Evolutionary conservation across 2,329 filamentous ascomycete species (phyloP).

Genomic region (Penicillium paneum): DNA sequence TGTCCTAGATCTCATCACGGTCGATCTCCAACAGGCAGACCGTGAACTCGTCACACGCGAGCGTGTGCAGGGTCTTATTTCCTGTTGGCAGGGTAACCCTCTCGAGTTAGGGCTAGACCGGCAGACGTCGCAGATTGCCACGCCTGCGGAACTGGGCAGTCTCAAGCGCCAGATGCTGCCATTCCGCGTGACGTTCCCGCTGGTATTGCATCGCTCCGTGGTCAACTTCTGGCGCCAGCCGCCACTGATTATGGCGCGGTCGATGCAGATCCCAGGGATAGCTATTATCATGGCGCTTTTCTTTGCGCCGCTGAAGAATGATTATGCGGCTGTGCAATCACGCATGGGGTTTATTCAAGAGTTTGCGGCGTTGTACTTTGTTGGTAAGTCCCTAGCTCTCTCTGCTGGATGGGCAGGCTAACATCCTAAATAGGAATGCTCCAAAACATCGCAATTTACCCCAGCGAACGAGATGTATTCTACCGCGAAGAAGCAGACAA

Average conservation of each 20-base stretch:
- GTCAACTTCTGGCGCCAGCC: slow-evolving; percentile 69
- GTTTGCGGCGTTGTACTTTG: slow-evolving; percentile 55
- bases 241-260: slow-evolving; percentile 60
- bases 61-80: slow-evolving; percentile 60
- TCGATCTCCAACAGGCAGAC: slow-evolving; percentile 65
- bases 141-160: slow-evolving; percentile 68
- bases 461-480: slow-evolving; percentile 69
- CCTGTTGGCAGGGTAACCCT: slow-evolving; percentile 46
- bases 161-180: slow-evolving; percentile 62
- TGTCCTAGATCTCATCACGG: slow-evolving; percentile 71
- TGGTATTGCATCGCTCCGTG: slow-evolving; percentile 64
- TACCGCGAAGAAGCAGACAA: slow-evolving; percentile 73
- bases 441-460: slow-evolving; percentile 73
- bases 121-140: slow-evolving; percentile 51
- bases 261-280: slow-evolving; percentile 64
- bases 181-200: slow-evolving; percentile 61
- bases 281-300: slow-evolving; percentile 64
- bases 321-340: slow-evolving; percentile 69
- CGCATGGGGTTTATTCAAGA: slow-evolving; percentile 72
- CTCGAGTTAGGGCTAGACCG: slow-evolving; percentile 15
- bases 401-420: background rate
- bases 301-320: slow-evolving; percentile 66
- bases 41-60: slow-evolving; percentile 62
- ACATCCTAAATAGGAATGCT: slow-evolving; percentile 61
- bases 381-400: slow-evolving; percentile 22